Conservation (phyloP, 441 rosid species). For the Sinapis alba region DNA sequence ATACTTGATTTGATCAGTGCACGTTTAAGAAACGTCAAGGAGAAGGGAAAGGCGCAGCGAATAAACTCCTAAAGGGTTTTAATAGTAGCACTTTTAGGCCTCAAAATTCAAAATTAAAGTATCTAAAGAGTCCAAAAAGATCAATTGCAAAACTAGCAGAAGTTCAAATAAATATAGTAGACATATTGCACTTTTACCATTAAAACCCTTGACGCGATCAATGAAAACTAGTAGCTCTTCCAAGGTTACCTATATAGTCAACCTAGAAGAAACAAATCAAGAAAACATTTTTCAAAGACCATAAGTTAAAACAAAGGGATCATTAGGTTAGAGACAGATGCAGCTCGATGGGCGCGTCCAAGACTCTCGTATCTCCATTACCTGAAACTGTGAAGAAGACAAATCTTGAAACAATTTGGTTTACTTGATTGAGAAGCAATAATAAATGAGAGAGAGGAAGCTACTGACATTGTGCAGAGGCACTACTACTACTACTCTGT, state of each 20-base stretch:
- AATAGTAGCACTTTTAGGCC: neutral
- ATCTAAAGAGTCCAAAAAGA: neutral
- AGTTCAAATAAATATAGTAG: neutral
- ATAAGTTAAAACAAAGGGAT: neutral
- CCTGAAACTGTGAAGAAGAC: neutral
- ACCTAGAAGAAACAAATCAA: neutral
- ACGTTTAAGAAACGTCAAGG: neutral
- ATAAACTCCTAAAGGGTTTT: neutral
- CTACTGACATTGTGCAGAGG: neutral
- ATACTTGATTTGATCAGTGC: neutral
- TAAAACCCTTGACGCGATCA: neutral
- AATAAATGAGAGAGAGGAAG: neutral
- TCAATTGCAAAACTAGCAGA: neutral
- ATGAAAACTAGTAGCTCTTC: neutral
- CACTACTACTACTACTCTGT: neutral
- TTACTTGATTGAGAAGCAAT: neutral
- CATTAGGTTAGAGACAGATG: neutral
- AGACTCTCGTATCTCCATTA: neutral
- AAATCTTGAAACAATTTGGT: neutral
- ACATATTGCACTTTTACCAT: too few species aligned
- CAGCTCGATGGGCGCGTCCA: neutral
- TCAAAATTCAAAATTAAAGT: neutral
- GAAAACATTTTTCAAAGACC: neutral
- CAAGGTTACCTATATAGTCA: neutral
- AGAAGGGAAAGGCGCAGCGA: neutral